These are phyloP conservation scores for Themeda triandra DNA, from an alignment of 176 grass and related monocot species.

Conservation along the genomic window DNA sequence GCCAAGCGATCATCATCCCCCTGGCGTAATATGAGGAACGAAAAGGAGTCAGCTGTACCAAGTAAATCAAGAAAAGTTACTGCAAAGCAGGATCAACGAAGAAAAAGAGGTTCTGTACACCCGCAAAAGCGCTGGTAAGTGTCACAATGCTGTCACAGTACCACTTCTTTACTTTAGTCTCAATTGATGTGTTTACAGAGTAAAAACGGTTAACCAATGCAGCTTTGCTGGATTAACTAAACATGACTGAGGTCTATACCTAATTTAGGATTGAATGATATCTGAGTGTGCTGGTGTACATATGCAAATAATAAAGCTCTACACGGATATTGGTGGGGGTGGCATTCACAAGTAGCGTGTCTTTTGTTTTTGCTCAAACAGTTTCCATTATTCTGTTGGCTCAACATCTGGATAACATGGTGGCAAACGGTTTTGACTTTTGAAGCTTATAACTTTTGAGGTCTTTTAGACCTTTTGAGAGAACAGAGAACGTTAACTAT, in stretches of 20 bases:
- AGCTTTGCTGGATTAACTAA: not conserved
- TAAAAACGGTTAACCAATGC: not conserved
- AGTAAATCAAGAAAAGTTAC: too few species aligned
- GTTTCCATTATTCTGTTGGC: not conserved
- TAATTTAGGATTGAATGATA: not conserved
- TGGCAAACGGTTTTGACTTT: not conserved
- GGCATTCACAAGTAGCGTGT: not conserved
- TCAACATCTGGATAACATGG: not conserved
- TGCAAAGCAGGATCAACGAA: not conserved
- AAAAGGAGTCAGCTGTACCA: too few species aligned
- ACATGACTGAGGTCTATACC: not conserved
- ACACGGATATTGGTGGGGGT: not conserved
- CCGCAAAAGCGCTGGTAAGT: conserved; percentile 47
- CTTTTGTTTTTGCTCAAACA: not conserved
- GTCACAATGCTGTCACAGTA: not conserved
- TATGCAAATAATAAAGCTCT: not conserved
- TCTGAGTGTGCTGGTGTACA: not conserved
- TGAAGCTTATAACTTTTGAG: too few species aligned
- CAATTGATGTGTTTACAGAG: not conserved
- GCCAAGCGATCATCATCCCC: too few species aligned
- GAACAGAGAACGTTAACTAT: not conserved
- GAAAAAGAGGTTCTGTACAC: not conserved
- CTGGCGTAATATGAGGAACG: too few species aligned
- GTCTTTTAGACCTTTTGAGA: not conserved
- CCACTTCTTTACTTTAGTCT: not conserved